Evolutionary conservation across 257 asterid species (phyloP), one percentile per base, ranked within the genome.

Genomic region (Fraxinus quadrangulata): DNA sequence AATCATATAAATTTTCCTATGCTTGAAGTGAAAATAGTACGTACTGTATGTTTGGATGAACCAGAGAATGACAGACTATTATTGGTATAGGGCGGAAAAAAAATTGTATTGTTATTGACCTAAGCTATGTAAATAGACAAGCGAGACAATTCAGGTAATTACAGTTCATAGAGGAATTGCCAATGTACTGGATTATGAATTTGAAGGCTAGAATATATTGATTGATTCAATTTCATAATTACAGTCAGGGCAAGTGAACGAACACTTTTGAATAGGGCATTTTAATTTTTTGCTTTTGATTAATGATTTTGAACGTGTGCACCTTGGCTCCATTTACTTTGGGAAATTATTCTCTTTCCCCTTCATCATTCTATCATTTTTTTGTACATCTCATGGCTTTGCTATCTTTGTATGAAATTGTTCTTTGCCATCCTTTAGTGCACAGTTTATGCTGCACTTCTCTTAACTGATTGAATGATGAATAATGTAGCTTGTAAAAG

Each of bases 61-160:
- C 67, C 16, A 73, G 45, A 39, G 45, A 30, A 51, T 31, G 69
- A 56, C 73, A 28, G 54, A 2, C 47, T 13, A 34, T 70, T 37
- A 14, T 30, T 67, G 67, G 47, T 65, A 69, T 34, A 56, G 3
- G 21, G 73, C 47, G 47, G 3, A 33, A 47, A 19, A 28, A 51
- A n/a, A 45, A 13, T 23, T 37, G 73, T 7, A 39, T 28, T 40
- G 67, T 75, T 42, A 71, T 72, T 56, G 59, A 75, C 49, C 8
- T 70, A 61, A 40, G 56, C 21, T 16, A 13, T 1, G 34, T 63
- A 70, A 71, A 34, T 71, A 47, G 30, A 70, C 56, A 69, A 31
- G 66, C 37, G 77, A 81, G 21, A 70, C 78, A 67, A 30, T 7
- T 49, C n/a, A 67, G 83, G 26, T 49, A 51, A 37, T 56, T 28